A percentile compares a stretch with the other conserved stretches of the same genome.
phyloP scores from a whole-genome alignment of 2,329 filamentous ascomycete species.

The Sclerotinia sclerotiorum region DNA sequence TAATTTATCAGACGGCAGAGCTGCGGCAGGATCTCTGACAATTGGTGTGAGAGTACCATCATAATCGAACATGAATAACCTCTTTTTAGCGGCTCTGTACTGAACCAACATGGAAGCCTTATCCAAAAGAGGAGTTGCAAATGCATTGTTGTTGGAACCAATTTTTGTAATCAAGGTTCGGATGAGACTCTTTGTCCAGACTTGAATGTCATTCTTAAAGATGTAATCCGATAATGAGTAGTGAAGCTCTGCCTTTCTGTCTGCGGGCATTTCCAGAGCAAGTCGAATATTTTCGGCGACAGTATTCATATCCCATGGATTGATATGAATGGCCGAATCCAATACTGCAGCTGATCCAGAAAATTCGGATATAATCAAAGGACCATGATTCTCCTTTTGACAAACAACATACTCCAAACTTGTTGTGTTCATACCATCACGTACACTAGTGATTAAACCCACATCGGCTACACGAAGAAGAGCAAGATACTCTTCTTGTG shows the following conservation, averaged over 20 bases:
- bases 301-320: conserved; percentile 86
- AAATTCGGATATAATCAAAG: conserved; percentile 93
- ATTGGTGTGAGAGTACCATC: conserved; percentile 96
- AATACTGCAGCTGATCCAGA: conserved; percentile 89
- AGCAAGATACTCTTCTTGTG: conserved; percentile 88
- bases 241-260: conserved; percentile 68
- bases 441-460: conserved; percentile 89
- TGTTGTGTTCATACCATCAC: conserved; percentile 97
- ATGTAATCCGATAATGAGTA: conserved; percentile 78
- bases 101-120: conserved; percentile 67
- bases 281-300: conserved; percentile 81
- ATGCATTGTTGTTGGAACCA: conserved; percentile 70
- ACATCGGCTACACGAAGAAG: conserved; percentile 88
- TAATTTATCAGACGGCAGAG: conserved; percentile 81
- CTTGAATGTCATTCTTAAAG: conserved; percentile 78
- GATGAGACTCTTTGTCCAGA: conserved; percentile 80
- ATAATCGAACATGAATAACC: conserved; percentile 98
- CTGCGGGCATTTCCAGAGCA: conserved; percentile 72
- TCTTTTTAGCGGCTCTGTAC: conserved; percentile 72
- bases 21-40: conserved; percentile 84
- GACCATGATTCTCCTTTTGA: conserved; percentile 82
- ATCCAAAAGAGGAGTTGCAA: conserved; percentile 80
- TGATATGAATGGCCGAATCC: conserved; percentile 87
- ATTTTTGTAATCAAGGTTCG: conserved; percentile 78
- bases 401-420: conserved; percentile 93